Evolutionary conservation across 164 flowering plant species (phyloP), one percentile per base, ranked within the genome.

Genomic region (Nymphaea colorata): DNA sequence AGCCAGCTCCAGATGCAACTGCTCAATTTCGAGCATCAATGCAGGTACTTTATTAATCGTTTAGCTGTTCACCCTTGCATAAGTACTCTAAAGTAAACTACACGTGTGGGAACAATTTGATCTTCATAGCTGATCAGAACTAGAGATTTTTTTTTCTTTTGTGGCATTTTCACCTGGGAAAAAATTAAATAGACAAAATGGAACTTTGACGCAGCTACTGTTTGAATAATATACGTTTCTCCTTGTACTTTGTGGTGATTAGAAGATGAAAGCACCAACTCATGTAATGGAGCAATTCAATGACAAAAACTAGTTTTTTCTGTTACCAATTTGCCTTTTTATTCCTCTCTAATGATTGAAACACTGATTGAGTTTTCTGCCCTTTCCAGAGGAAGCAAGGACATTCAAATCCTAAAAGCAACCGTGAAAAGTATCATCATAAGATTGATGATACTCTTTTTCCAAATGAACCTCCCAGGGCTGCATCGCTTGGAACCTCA

Each of bases 1-100:
- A 71, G 44, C 84, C 85, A 45, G 87, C 84, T 59, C 85, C 85
- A 70, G 84, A 86, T 74, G 85, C 86, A 51, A 91, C 84, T 82
- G 86, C 82, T 45, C 86, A 87, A 74, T 71, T 79, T 66, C 90
- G 71, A 72, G 77, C 73, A 17, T 81, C 87, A 62, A 67, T 75
- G 59, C 83, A 75, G 83, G 88, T 84, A 77, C 14, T 51, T 51
- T 51, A 8, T 51, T 15, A 51, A 15, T 51, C 14, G 3, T 51
- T 51, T 51, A 51, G 57, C 14, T 51, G 57, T 51, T 51, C 12
- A 51, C 5, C 57, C 57, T 10, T 51, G 57, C 14, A 8, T 51
- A 15, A 51, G 57, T 51, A 51, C 14, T 25, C 36, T 25, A 25
- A 25, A 25, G 36, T 51, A 15, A 7, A 10, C 57, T 51, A 15